These are phyloP conservation scores for Talaromyces sp. DNA, from an alignment of 2,329 filamentous ascomycete genomes.

Conservation along the genomic window DNA sequence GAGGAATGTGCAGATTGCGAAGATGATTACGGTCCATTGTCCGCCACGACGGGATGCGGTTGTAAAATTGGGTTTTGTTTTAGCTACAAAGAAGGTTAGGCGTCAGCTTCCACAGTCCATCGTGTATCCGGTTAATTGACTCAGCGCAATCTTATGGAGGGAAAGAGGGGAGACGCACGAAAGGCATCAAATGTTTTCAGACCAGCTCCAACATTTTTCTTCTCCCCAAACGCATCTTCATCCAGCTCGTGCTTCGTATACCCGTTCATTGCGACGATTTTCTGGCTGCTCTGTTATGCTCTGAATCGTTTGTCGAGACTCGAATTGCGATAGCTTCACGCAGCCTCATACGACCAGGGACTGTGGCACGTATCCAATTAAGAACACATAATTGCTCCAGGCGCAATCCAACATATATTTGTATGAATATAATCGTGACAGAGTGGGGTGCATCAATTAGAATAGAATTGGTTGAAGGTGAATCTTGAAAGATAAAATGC, in stretches of 20 bases:
- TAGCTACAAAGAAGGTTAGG: constrained; percentile 58
- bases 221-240: constrained; percentile 77
- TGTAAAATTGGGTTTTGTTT: constrained; percentile 92
- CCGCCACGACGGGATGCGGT: constrained; percentile 80
- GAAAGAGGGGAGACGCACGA: constrained; percentile 59
- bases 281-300: neutral
- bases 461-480: neutral
- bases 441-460: too few relatives aligned
- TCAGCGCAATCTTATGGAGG: neutral
- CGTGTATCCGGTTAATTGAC: neutral
- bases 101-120: neutral
- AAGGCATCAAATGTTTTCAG: constrained; percentile 94
- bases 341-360: constrained; percentile 26
- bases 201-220: constrained; percentile 53
- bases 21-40: constrained; percentile 86
- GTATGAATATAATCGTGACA: neutral
- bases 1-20: constrained; percentile 70
- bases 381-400: constrained; percentile 11
- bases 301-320: neutral
- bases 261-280: constrained; percentile 65
- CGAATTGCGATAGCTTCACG: constrained; percentile 20
- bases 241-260: constrained; percentile 68
- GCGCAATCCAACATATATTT: neutral
- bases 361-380: constrained; percentile 10
- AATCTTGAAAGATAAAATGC: constrained; percentile 11